These are phyloP conservation scores for Taphrina deformans DNA, from an alignment of 1,139 yeast genomes.

Conservation along the genomic window DNA sequence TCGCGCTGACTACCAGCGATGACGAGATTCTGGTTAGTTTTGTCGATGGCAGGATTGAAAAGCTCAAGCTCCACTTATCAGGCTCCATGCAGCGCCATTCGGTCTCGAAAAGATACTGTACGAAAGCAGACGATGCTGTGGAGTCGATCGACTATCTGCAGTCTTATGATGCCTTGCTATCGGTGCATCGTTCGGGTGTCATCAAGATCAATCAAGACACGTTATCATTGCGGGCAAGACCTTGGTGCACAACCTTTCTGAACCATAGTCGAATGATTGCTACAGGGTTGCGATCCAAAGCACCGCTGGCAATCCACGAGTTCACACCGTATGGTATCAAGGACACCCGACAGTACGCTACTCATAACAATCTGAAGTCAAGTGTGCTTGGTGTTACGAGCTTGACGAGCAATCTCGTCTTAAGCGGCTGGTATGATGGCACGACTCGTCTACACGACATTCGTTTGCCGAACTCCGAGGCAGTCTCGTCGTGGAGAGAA, in stretches of 20 bases:
- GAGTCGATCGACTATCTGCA: slow-evolving; percentile 9
- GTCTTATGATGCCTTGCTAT: neutral
- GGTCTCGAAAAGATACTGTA: neutral
- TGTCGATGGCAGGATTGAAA: slow-evolving; percentile 23
- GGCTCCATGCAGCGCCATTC: neutral
- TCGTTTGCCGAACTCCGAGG: neutral
- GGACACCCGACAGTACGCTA: neutral
- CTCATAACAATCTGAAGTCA: neutral
- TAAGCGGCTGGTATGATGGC: slow-evolving; percentile 22
- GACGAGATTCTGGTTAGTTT: slow-evolving; percentile 12
- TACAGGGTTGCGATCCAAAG: neutral
- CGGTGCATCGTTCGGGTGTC: neutral
- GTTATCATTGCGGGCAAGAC: neutral
- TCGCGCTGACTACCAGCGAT: neutral
- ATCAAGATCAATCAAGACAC: neutral
- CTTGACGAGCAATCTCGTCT: neutral
- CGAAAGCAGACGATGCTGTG: neutral
- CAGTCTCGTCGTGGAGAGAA: neutral
- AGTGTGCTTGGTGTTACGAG: slow-evolving; percentile 6
- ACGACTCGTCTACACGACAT: slow-evolving; percentile 1
- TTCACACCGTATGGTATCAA: neutral
- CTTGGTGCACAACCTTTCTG: slow-evolving; percentile 1
- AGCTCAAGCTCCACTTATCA: neutral
- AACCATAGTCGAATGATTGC: neutral
- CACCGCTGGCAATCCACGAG: neutral